A percentile compares a stretch with the other conserved stretches of the same genome.
Conservation (phyloP, 2,329 filamentous ascomycete genomes). For the Madurella mycetomatis region DNA sequence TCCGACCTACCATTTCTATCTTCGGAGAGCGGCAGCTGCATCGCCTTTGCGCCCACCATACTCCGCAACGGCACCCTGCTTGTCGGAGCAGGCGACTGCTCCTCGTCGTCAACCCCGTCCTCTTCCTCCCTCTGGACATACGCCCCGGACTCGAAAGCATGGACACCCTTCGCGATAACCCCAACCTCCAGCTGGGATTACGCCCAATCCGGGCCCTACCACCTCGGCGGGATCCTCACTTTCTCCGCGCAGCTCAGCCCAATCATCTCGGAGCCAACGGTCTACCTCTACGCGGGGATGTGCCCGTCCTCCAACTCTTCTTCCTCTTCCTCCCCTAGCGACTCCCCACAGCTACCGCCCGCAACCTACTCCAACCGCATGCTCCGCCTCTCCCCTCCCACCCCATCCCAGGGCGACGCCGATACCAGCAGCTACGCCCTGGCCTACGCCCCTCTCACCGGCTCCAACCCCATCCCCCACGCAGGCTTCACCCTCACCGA, state of each 20-base stretch:
- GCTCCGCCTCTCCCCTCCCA: slow-evolving; percentile 53
- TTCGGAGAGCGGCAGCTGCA: slow-evolving; percentile 33
- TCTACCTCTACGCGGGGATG: slow-evolving; percentile 88
- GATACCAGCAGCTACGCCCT: slow-evolving; percentile 33
- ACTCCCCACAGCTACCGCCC: slow-evolving; percentile 56
- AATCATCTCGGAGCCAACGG: slow-evolving; percentile 46
- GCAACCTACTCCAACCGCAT: slow-evolving; percentile 79
- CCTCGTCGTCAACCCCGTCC: slow-evolving; percentile 37
- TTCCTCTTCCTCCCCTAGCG: slow-evolving; percentile 28
- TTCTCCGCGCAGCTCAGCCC: slow-evolving; percentile 62
- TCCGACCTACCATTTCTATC: slow-evolving; percentile 59
- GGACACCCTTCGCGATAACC: slow-evolving; percentile 31
- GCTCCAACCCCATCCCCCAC: slow-evolving; percentile 70
- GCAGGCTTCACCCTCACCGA: slow-evolving; percentile 83
- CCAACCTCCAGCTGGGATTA: slow-evolving; percentile 19
- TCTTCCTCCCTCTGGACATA: slow-evolving; percentile 65
- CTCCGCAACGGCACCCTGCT: slow-evolving; percentile 65
- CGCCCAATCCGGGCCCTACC: slow-evolving; percentile 41
- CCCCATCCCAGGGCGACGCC: slow-evolving; percentile 32
- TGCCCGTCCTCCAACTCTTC: slow-evolving; percentile 55
- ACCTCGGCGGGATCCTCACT: slow-evolving; percentile 54
- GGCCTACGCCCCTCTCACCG: slow-evolving; percentile 42
- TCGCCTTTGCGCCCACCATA: slow-evolving; percentile 64
- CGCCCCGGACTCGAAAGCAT: slow-evolving; percentile 38
- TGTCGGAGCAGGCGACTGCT: slow-evolving; percentile 71